These are phyloP conservation scores for Ceratobasidium sp. DNA, from an alignment of 1,284 basidiomycete genomes.

Conservation along the genomic window DNA sequence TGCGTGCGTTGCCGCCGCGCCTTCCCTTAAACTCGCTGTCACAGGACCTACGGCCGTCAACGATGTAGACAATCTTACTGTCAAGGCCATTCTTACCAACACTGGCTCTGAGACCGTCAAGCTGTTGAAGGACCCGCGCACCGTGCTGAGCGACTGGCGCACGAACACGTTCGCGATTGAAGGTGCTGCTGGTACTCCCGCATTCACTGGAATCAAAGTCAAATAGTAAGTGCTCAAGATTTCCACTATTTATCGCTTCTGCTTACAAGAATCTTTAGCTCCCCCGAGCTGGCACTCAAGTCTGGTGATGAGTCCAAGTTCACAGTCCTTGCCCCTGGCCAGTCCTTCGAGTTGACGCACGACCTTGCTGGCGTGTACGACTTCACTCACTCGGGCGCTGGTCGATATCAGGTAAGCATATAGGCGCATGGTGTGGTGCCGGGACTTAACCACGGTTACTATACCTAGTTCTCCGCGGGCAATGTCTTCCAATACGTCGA, in stretches of 20 bases:
- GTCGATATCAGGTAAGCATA: slow-evolving; percentile 32
- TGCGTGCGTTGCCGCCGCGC: slow-evolving; percentile 25
- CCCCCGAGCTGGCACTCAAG: slow-evolving; percentile 32
- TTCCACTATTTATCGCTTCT: background rate
- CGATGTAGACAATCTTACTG: slow-evolving; percentile 38
- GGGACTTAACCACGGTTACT: background rate
- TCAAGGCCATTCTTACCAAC: slow-evolving; percentile 44
- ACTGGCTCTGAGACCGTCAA: slow-evolving; percentile 42
- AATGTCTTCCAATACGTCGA: slow-evolving; percentile 45
- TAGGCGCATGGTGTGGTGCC: background rate
- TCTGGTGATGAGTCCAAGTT: slow-evolving; percentile 37
- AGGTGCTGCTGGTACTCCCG: slow-evolving; percentile 16
- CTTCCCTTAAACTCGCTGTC: slow-evolving; percentile 29
- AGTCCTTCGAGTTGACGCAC: slow-evolving; percentile 46
- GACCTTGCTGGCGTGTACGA: slow-evolving; percentile 49
- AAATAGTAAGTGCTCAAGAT: slow-evolving; percentile 37
- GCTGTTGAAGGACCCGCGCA: slow-evolving; percentile 40
- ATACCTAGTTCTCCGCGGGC: slow-evolving; percentile 32
- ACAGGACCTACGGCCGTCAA: slow-evolving; percentile 58
- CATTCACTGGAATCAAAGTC: slow-evolving; percentile 40
- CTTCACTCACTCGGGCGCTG: slow-evolving; percentile 45
- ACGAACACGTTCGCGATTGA: slow-evolving; percentile 63
- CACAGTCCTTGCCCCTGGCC: slow-evolving; percentile 45
- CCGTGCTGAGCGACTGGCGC: slow-evolving; percentile 57
- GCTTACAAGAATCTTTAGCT: slow-evolving; percentile 4